Base-by-base conservation (phyloP, 306 rosid genomes). In the Fagus crenata region DNA sequence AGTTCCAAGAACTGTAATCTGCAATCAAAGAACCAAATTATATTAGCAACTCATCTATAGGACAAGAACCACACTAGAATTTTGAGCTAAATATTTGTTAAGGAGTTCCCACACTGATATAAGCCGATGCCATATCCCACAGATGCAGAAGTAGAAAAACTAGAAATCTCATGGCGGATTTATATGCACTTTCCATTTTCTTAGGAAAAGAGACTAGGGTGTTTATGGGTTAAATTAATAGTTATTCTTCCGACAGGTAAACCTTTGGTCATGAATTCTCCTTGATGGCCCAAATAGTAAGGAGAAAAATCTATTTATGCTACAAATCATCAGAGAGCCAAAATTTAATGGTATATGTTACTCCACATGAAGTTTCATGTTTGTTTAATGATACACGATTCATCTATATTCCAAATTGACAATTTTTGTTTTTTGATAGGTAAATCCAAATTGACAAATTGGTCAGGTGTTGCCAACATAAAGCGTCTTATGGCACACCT, bases 1-100 rank as follows among this genome's bases (percentile, higher is more conserved):
- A 69, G 99, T 96, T 86, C 98, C 99, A 14, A 96, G 97, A 84
- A 92, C 96, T 1, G 96, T 73, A 75, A 96, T 89, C 97, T 96
- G 93, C 85, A 78, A 78, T 4, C 35, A 71, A 77, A 75, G 77
- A 35, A 35, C 32, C 41, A 79, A 22, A 58, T 75, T 68, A 58
- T 53, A 77, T 84, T 49, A 75, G 51, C 61, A 63, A 75, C 40
- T 37, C 14, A 58, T 31, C 76, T 69, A 36, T 18, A 64, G 6
- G 43, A 64, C 69, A 35, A 2, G 46, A 36, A 31, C 37, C 36
- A 35, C 12, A 36, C 69, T 64, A 7, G 65, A 59, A 4, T 31
- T 31, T 59, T 31, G 39, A 31, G 39, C 33, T 59, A 59, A 59
- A 59, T 28, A 59, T 31, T 59, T 59, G 15, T 7, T 59, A 59